phyloP scores from a whole-genome alignment of 164 flowering plant genomes.

The Platanus orientalis region DNA sequence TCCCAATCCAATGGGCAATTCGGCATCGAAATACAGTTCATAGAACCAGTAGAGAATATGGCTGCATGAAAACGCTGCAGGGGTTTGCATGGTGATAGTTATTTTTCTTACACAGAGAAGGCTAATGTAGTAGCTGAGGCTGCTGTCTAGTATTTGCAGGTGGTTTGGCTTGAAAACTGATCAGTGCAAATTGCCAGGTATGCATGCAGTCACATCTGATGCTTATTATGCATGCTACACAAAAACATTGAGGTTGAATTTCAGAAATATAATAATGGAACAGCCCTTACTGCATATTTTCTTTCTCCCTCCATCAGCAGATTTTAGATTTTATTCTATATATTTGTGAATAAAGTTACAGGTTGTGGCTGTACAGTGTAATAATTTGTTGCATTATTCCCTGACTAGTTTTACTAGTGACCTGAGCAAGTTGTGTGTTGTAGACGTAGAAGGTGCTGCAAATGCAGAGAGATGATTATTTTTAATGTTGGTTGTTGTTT shows the following conservation, averaged over 20 bases:
- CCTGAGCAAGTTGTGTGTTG: too few species aligned
- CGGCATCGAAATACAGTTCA: background rate
- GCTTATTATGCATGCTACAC: background rate
- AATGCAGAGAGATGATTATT: too few species aligned
- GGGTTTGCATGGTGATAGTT: background rate
- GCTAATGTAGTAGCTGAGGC: background rate
- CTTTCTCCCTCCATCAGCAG: background rate
- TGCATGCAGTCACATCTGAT: background rate
- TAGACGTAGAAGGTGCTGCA: too few species aligned
- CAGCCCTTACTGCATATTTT: background rate
- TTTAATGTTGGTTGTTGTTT: too few species aligned
- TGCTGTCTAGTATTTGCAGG: background rate
- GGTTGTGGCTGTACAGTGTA: conserved; percentile 1
- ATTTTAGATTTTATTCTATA: background rate
- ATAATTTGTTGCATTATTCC: too few species aligned
- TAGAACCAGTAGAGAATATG: too few species aligned
- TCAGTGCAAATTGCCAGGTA: conserved; percentile 7
- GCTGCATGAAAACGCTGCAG: background rate
- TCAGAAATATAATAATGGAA: conserved; percentile 8
- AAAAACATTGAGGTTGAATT: conserved; percentile 4
- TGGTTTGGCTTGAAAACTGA: conserved; percentile 1
- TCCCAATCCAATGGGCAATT: background rate
- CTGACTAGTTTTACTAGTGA: too few species aligned
- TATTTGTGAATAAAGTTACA: conserved; percentile 1
- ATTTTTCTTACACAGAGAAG: background rate